A percentile compares a stretch with the other conserved stretches of the same genome.
These are phyloP conservation scores for Xylaria digitata DNA, from an alignment of 2,329 filamentous ascomycete species.

Conservation along the genomic window DNA sequence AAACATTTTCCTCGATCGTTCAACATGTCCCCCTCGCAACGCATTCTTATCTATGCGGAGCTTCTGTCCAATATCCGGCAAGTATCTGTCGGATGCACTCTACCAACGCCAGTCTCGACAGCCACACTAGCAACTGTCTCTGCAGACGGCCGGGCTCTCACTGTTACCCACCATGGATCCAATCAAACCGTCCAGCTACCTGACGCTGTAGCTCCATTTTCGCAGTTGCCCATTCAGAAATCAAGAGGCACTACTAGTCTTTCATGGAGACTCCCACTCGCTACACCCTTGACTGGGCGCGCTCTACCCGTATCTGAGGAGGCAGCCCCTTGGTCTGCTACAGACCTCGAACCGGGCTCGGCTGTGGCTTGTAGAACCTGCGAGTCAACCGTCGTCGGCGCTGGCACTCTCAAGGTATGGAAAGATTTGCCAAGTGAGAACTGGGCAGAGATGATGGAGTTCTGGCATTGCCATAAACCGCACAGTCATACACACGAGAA, in stretches of 20 bases:
- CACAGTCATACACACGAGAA: constrained; percentile 55
- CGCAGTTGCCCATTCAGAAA: constrained; percentile 54
- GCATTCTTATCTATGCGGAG: constrained; percentile 68
- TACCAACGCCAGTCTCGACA: constrained; percentile 57
- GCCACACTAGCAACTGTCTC: constrained; percentile 59
- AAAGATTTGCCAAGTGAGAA: constrained; percentile 95
- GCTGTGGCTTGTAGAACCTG: constrained; percentile 59
- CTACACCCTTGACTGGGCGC: constrained; percentile 13
- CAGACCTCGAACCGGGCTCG: constrained; percentile 55
- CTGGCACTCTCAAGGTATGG: constrained; percentile 68
- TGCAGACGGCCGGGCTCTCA: constrained; percentile 58
- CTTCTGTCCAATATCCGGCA: constrained; percentile 73
- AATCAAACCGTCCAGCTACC: constrained; percentile 56
- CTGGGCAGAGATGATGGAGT: constrained; percentile 99
- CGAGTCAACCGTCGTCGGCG: constrained; percentile 52
- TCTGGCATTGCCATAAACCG: constrained; percentile 99
- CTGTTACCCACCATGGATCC: constrained; percentile 60
- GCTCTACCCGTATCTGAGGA: constrained; percentile 50
- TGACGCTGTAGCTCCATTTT: constrained; percentile 51
- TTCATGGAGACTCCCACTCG: constrained; percentile 66
- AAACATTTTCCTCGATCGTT: constrained; percentile 25
- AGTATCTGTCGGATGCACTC: constrained; percentile 67
- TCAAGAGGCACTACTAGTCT: constrained; percentile 50
- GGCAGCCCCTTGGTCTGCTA: constrained; percentile 67
- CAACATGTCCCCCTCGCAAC: constrained; percentile 42